Base-by-base conservation (phyloP, 192 early-diverging fungal species). In the Allomyces macrogynus region DNA sequence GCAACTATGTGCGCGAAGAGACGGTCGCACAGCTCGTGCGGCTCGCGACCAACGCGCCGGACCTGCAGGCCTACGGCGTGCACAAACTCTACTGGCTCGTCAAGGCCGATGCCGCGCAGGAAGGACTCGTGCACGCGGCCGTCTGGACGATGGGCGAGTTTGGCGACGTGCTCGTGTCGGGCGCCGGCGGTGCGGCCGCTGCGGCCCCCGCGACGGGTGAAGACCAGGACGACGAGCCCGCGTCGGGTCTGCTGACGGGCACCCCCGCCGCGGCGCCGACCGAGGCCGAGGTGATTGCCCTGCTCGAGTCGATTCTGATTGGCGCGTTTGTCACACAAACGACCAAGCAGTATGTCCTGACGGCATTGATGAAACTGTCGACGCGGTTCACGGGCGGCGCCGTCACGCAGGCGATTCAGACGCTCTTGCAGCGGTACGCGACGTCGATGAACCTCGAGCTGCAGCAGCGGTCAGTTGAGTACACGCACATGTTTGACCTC, bases 101-200 rank as follows among this genome's bases (percentile, higher is more conserved):
- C 61, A 86, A 84, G 73, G 77, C 79, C 64, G 90, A 90, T 63
- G 63, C 74, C 23, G 70, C 78, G 61, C 85, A 95, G 76, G 91
- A 94, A 70, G 89, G 88, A 10, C 81, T 97, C 64, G 85, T 93
- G 23, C 78, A 93, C 68, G 89, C 89, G 24, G 87, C 85, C 44
- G 80, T 89, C 7, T 99, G 96, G 96, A 81, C 87, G 62, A 84
- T 97, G 72, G 96, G 96, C 61, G 96, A 99, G 74, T 97, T 88
- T 72, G 96, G 92, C 32, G 95, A 99, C 70, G 71, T 92, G 11
- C 80, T 99, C 23, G 83, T 91, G 2, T n/a, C 16, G 12, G 49
- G 49, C 16, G 16, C 49, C 49, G 20, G 16, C 49, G 20, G 16
- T n/a, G 49, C 49, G 16, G 63, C 70, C 11, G 62, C 26, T 10